These are phyloP conservation scores for Arthonia radiata DNA, from an alignment of 495 filamentous ascomycete species.

Conservation along the genomic window DNA sequence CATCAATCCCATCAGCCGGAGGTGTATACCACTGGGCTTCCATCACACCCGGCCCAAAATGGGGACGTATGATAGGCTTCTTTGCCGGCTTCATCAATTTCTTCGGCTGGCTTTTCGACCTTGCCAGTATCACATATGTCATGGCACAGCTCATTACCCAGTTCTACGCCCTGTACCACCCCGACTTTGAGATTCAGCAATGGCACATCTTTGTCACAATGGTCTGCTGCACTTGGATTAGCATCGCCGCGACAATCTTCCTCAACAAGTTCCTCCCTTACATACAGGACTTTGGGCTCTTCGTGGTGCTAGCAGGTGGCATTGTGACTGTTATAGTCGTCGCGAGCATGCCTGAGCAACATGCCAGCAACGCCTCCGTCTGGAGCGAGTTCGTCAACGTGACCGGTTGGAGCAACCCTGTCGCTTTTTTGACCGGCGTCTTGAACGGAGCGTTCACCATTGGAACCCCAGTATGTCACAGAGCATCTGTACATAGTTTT, in stretches of 20 bases:
- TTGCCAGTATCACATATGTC: constrained; percentile 42
- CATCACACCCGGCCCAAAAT: constrained; percentile 40
- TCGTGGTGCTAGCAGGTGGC: constrained; percentile 42
- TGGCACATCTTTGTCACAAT: constrained; percentile 63
- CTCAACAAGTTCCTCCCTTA: constrained; percentile 40
- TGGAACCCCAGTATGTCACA: constrained; percentile 62
- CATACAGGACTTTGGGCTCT: constrained; percentile 39
- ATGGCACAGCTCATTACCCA: constrained; percentile 39
- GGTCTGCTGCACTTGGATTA: constrained; percentile 40
- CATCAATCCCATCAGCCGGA: constrained; percentile 53
- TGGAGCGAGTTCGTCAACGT: constrained; percentile 38
- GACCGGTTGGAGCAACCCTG: constrained; percentile 46
- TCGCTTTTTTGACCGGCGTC: constrained; percentile 60
- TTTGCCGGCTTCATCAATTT: constrained; percentile 65
- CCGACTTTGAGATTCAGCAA: constrained; percentile 28
- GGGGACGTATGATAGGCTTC: constrained; percentile 45
- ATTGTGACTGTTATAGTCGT: constrained; percentile 50
- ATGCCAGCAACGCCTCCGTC: constrained; percentile 31
- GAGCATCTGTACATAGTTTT: too few relatives aligned
- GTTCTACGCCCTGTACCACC: constrained; percentile 50
- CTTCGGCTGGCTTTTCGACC: constrained; percentile 48
- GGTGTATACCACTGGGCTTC: constrained; percentile 77
- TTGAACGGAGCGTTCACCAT: constrained; percentile 72
- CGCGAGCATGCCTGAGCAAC: constrained; percentile 43
- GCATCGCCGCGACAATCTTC: constrained; percentile 38